Evolutionary conservation across 345 rosid species (phyloP).

Genomic region (Combretum micranthum): DNA sequence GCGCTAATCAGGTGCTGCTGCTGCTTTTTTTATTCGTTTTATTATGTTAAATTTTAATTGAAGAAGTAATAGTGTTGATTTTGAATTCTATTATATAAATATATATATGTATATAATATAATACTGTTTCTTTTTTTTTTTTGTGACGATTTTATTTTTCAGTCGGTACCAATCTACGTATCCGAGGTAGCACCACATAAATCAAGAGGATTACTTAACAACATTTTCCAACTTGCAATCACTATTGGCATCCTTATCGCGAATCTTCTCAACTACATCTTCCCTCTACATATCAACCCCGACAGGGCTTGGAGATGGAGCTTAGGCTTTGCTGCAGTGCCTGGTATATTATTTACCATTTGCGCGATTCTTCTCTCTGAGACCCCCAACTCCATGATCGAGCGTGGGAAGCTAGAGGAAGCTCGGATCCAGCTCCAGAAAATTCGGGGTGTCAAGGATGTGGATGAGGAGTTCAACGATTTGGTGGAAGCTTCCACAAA

Average conservation of each 20-base stretch:
- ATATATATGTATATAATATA: neutral
- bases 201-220: slow-evolving; percentile 24
- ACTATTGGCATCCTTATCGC: slow-evolving; percentile 28
- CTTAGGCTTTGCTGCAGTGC: slow-evolving; percentile 27
- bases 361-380: slow-evolving; percentile 19
- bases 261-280: slow-evolving; percentile 19
- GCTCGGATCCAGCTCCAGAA: slow-evolving; percentile 18
- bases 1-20: slow-evolving; percentile 24
- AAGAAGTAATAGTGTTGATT: too few species aligned
- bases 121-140: neutral
- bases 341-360: slow-evolving; percentile 10
- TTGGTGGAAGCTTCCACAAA: slow-evolving; percentile 18
- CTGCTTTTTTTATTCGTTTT: neutral
- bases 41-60: too few species aligned
- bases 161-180: slow-evolving; percentile 32
- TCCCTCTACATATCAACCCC: slow-evolving; percentile 9
- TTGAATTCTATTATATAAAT: neutral
- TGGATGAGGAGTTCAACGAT: slow-evolving; percentile 32
- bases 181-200: slow-evolving; percentile 29
- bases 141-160: neutral
- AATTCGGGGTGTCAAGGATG: slow-evolving; percentile 19
- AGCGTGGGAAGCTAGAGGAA: slow-evolving; percentile 13
- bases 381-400: slow-evolving; percentile 34
- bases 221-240: slow-evolving; percentile 22
- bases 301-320: slow-evolving; percentile 25